Conservation (phyloP, 805 yeast species). For the Teunomyces pallodes region DNA sequence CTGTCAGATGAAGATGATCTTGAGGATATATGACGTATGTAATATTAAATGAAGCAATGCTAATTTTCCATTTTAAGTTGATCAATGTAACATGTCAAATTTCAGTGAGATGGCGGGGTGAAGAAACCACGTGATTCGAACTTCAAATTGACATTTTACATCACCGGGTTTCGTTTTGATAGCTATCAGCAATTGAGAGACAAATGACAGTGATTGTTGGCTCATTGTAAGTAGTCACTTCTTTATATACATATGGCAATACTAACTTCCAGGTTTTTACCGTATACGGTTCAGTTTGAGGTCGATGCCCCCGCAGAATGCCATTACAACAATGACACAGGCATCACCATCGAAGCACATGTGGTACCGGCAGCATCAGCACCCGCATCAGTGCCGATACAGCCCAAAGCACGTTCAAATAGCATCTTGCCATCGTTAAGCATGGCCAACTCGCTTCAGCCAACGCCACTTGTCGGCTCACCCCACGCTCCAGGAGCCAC, state of each 20-base stretch:
- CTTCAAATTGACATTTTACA: background rate
- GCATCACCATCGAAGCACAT: constrained; percentile 2
- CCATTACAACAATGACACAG: background rate
- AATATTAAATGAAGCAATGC: background rate
- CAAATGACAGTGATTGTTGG: constrained; percentile 68
- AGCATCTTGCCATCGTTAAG: constrained; percentile 37
- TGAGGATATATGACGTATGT: constrained; percentile 1
- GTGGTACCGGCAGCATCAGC: constrained; percentile 6
- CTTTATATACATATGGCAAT: constrained; percentile 14
- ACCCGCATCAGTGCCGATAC: constrained; percentile 10
- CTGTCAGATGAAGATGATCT: constrained; percentile 4
- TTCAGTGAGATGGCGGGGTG: background rate
- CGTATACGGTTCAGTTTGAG: constrained; percentile 71
- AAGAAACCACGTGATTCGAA: background rate
- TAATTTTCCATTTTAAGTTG: background rate
- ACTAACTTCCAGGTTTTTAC: constrained; percentile 51
- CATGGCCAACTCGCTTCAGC: constrained; percentile 29
- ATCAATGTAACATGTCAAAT: background rate
- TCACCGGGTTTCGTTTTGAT: background rate
- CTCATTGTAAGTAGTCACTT: constrained; percentile 51
- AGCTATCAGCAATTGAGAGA: background rate
- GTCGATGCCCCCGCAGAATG: constrained; percentile 24
- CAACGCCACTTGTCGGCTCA: constrained; percentile 14
- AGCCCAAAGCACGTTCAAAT: constrained; percentile 7
- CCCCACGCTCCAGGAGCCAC: constrained; percentile 10